A percentile compares a stretch with the other conserved stretches of the same genome.
phyloP scores from a whole-genome alignment of 805 yeast genomes.

The Starmera quercuum region DNA sequence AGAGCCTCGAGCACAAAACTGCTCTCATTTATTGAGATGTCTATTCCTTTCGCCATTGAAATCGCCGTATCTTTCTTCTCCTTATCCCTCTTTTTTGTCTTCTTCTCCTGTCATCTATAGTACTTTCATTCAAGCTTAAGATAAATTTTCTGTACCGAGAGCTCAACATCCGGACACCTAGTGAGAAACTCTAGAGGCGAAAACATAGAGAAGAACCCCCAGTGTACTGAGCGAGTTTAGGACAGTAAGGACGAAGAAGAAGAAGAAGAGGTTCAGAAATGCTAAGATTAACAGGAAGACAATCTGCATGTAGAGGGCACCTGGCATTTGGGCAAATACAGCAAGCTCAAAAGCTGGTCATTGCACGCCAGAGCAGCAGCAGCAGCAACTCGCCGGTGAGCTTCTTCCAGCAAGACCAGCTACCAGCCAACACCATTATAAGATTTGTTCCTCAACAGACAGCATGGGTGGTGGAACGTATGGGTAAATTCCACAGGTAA shows the following conservation, averaged over 20 bases:
- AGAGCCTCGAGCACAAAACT: constrained; percentile 57
- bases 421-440: constrained; percentile 70
- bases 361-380: constrained; percentile 1
- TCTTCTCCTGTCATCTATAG: too few relatives aligned
- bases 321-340: background rate
- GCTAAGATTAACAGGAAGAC: background rate
- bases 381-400: constrained; percentile 26
- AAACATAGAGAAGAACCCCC: too few relatives aligned
- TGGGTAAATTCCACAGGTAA: constrained; percentile 66
- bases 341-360: background rate
- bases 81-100: background rate
- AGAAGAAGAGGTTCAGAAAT: too few relatives aligned
- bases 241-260: too few relatives aligned
- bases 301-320: too few relatives aligned
- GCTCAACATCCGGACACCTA: too few relatives aligned
- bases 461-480: constrained; percentile 86
- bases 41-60: constrained; percentile 60
- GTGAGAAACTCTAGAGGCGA: too few relatives aligned
- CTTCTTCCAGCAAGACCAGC: constrained; percentile 51
- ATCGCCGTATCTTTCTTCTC: background rate
- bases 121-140: too few relatives aligned
- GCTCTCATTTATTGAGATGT: constrained; percentile 56
- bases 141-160: too few relatives aligned
- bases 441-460: constrained; percentile 86
- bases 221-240: too few relatives aligned